phyloP scores from a whole-genome alignment of 495 filamentous ascomycete genomes.

The Talaromyces nanjingensis region DNA sequence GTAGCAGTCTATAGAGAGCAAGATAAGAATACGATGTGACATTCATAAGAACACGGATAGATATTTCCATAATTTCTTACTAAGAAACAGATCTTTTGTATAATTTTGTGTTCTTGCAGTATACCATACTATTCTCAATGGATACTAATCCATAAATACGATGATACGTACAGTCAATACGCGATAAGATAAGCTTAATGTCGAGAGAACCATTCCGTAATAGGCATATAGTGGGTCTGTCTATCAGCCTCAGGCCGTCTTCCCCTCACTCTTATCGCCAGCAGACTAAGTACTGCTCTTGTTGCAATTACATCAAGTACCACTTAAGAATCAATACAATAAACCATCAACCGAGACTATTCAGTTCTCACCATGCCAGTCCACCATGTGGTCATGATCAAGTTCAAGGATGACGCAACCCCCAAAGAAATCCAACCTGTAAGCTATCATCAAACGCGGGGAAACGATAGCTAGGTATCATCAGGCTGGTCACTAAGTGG shows the following conservation, averaged over 20 bases:
- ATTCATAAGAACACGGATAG: neutral
- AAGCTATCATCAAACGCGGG: neutral
- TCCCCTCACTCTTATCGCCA: neutral
- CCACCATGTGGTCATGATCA: slow-evolving; percentile 7
- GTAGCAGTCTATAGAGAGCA: neutral
- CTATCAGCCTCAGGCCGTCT: neutral
- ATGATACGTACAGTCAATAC: neutral
- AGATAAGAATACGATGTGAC: neutral
- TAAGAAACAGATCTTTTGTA: neutral
- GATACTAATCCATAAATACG: too few relatives aligned
- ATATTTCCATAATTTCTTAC: neutral
- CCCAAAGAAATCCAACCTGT: slow-evolving; percentile 8
- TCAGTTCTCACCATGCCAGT: neutral
- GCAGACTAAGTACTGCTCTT: neutral
- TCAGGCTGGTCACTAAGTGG: neutral
- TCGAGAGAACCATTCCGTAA: neutral
- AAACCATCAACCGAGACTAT: neutral
- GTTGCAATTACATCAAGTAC: neutral
- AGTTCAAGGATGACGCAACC: slow-evolving; percentile 6
- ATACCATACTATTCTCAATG: neutral
- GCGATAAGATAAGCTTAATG: neutral
- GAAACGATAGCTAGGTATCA: neutral
- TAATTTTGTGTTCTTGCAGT: neutral
- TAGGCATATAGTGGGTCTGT: neutral
- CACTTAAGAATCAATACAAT: neutral